These are phyloP conservation scores for Strobilomyces dryophilus DNA, from an alignment of 768 basidiomycete species.

Conservation along the genomic window DNA sequence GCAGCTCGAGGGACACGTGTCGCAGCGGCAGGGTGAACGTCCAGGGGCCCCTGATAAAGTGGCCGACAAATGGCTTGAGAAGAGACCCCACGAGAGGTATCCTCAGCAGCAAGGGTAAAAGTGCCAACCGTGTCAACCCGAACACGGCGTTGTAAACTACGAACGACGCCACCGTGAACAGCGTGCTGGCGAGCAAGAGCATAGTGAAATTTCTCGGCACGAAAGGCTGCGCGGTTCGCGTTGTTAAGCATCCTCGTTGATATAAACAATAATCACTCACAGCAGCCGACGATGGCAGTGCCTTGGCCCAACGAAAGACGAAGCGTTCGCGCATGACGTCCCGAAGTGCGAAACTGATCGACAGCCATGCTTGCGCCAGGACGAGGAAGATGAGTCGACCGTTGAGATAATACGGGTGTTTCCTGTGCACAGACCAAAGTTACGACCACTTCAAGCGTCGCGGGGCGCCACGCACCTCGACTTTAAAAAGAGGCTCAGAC, in stretches of 20 bases:
- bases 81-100: slow-evolving; percentile 49
- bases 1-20: slow-evolving; percentile 42
- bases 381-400: slow-evolving; percentile 61
- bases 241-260: not conserved
- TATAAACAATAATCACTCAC: slow-evolving; percentile 12
- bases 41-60: slow-evolving; percentile 58
- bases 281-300: slow-evolving; percentile 8
- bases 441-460: not conserved
- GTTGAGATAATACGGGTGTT: slow-evolving; percentile 72
- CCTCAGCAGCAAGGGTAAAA: slow-evolving; percentile 51
- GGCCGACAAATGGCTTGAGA: slow-evolving; percentile 58
- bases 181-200: slow-evolving; percentile 35
- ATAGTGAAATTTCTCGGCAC: slow-evolving; percentile 15
- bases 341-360: slow-evolving; percentile 47
- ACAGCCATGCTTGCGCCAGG: slow-evolving; percentile 47
- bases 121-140: slow-evolving; percentile 39
- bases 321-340: slow-evolving; percentile 63
- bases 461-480: slow-evolving; percentile 47
- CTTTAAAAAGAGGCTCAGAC: slow-evolving; percentile 56
- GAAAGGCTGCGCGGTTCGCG: slow-evolving; percentile 15
- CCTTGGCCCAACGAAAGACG: slow-evolving; percentile 40
- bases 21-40: slow-evolving; percentile 47
- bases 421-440: slow-evolving; percentile 37
- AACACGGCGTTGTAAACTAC: slow-evolving; percentile 42
- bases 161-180: slow-evolving; percentile 39